Evolutionary conservation across 2,329 filamentous ascomycete genomes (phyloP).

Genomic region (Stemphylium beticola): DNA sequence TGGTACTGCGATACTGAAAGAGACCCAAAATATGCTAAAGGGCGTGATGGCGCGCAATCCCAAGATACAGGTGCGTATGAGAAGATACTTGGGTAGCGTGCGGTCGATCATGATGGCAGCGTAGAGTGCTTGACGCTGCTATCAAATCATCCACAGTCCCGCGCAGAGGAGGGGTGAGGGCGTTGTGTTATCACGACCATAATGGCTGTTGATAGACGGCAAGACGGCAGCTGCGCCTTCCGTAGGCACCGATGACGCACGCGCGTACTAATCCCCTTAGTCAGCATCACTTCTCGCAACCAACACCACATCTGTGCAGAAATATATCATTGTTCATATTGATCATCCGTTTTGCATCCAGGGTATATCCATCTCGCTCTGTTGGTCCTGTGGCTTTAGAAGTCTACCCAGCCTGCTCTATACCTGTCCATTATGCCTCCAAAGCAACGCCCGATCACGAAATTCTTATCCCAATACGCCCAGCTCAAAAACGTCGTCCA

Average conservation of each 20-base stretch:
- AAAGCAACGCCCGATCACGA: too few species aligned
- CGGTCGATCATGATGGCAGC: constrained; percentile 49
- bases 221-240: constrained; percentile 1
- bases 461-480: too few species aligned
- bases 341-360: too few species aligned
- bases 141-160: not conserved
- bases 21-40: constrained; percentile 55
- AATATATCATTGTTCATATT: not conserved
- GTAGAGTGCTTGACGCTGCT: not conserved
- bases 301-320: not conserved
- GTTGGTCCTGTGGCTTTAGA: too few species aligned
- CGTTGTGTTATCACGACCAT: constrained; percentile 1
- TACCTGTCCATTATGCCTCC: too few species aligned
- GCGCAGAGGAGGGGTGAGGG: not conserved
- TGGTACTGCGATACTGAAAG: constrained; percentile 46
- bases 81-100: constrained; percentile 48
- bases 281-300: constrained; percentile 8
- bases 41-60: constrained; percentile 59
- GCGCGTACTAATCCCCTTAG: constrained; percentile 1
- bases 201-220: constrained; percentile 3
- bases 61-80: constrained; percentile 58
- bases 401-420: not conserved
- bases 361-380: too few species aligned
- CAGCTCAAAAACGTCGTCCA: not conserved
- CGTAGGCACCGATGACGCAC: constrained; percentile 8